Base-by-base conservation (phyloP, 2,329 filamentous ascomycete species). In the Verruconis gallopava region DNA sequence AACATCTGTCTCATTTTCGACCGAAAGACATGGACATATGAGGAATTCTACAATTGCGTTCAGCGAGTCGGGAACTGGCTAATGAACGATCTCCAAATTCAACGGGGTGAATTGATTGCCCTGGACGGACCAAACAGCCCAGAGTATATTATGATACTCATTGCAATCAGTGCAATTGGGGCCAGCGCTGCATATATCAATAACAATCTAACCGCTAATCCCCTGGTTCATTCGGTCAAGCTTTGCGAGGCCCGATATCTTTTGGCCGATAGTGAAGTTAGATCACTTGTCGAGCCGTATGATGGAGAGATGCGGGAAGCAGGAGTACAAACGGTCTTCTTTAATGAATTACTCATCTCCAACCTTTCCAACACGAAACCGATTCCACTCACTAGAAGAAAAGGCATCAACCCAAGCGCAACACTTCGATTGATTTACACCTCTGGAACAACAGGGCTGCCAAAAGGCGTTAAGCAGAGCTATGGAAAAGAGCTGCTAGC, bases 91-190 rank as follows among this genome's bases (percentile, higher is more conserved):
- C 38, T 42, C 6, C 51, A 48, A 1, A 44, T 60, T 5, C 25
- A 53, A 18, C 43, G 49, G 1, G 51, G 50, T 5, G 58, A 61
- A 37, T 43, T 60, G 3, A 56, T 61, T 4, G 56, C 58, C 3
- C 48, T 61, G 21, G 49, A 60, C 49, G 54, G 55, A 3, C 54
- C 52, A 1, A 61, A 61, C 20, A 55, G 48, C 25, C 48, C 55
- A 2, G 57, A 59, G 46, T 58, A 59, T 47, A 21, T 58, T 30
- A 54, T 60, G 55, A 46, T 60, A 13, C 59, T 56, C 58, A 54
- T 60, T 44, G 58, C 53, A 11, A 35, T 60, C 5, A 53, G 58
- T 44, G 56, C 51, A 1, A 51, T 61, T 34, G 58, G 58, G 2
- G 55, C 55, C 1, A 40, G 44, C 13, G 49, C 49, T 4, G 53